These are phyloP conservation scores for Entomortierella parvispora DNA, from an alignment of 192 early-diverging fungal genomes.

Conservation along the genomic window DNA sequence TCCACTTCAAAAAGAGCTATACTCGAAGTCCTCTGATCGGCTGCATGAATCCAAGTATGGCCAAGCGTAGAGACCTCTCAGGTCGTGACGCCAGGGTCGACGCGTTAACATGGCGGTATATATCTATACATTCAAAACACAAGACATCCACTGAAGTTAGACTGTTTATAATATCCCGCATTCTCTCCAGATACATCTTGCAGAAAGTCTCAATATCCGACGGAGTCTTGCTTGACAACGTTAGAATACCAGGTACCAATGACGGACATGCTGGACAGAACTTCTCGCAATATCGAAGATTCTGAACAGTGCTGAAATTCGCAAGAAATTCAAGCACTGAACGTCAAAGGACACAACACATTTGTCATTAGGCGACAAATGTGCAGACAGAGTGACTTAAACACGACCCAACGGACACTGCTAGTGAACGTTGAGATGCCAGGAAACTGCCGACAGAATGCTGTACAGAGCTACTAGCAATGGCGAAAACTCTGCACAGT, in stretches of 20 bases:
- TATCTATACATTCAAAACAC: conserved; percentile 28
- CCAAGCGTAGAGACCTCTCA: conserved; percentile 27
- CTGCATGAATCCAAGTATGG: conserved; percentile 36
- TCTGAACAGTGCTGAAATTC: conserved; percentile 37
- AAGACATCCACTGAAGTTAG: conserved; percentile 14
- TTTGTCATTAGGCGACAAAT: conserved; percentile 26
- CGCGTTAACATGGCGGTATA: conserved; percentile 20
- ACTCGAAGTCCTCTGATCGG: conserved; percentile 20
- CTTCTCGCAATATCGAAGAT: conserved; percentile 36
- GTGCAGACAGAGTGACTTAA: conserved; percentile 38
- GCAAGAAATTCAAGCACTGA: conserved; percentile 31
- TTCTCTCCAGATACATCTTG: conserved; percentile 25
- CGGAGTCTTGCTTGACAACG: conserved; percentile 33
- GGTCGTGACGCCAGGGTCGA: conserved; percentile 24
- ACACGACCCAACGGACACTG: conserved; percentile 39
- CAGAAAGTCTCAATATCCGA: conserved; percentile 42
- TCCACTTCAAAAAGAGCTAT: conserved; percentile 31
- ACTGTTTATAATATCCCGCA: conserved; percentile 26
- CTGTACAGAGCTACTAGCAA: conserved; percentile 34
- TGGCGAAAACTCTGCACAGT: conserved; percentile 27
- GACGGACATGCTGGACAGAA: conserved; percentile 32
- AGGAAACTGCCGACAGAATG: conserved; percentile 25
- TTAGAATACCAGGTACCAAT: conserved; percentile 40
- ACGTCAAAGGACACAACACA: conserved; percentile 43
- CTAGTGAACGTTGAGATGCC: conserved; percentile 32